Evolutionary conservation across 2,329 filamentous ascomycete species (phyloP).

Genomic region (Clonostachys rosea): DNA sequence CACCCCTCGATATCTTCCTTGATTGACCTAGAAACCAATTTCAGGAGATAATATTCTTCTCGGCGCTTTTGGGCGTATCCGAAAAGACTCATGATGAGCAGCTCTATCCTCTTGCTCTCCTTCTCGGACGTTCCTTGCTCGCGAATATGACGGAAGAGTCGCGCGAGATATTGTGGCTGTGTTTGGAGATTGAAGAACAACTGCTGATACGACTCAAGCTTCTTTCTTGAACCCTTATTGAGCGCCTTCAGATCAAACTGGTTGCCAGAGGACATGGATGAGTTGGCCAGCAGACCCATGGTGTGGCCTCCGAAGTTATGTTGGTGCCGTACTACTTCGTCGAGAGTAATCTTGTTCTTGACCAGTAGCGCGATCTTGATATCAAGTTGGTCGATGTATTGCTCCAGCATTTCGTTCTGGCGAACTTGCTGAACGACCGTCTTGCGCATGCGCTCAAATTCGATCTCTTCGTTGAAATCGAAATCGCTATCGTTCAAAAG

Average conservation of each 20-base stretch:
- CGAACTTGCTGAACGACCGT: conserved; percentile 96
- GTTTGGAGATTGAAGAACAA: conserved; percentile 97
- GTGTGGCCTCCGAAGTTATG: conserved; percentile 92
- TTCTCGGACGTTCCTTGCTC: conserved; percentile 84
- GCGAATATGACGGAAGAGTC: conserved; percentile 78
- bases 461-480: conserved; percentile 97
- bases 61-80: conserved; percentile 95
- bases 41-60: conserved; percentile 95
- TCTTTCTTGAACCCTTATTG: conserved; percentile 93
- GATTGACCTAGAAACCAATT: conserved; percentile 77
- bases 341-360: conserved; percentile 98
- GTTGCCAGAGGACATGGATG: conserved; percentile 82
- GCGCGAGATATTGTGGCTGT: conserved; percentile 88
- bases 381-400: conserved; percentile 97
- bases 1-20: conserved; percentile 80
- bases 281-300: conserved; percentile 79
- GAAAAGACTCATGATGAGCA: conserved; percentile 93
- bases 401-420: conserved; percentile 94
- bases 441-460: conserved; percentile 92
- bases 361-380: conserved; percentile 98
- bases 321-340: conserved; percentile 96
- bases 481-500: conserved; percentile 97
- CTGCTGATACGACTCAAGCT: conserved; percentile 95
- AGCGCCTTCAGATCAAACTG: conserved; percentile 95
- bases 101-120: conserved; percentile 87